Conservation (phyloP, 495 filamentous ascomycete species). For the Aspergillus asperescens region DNA sequence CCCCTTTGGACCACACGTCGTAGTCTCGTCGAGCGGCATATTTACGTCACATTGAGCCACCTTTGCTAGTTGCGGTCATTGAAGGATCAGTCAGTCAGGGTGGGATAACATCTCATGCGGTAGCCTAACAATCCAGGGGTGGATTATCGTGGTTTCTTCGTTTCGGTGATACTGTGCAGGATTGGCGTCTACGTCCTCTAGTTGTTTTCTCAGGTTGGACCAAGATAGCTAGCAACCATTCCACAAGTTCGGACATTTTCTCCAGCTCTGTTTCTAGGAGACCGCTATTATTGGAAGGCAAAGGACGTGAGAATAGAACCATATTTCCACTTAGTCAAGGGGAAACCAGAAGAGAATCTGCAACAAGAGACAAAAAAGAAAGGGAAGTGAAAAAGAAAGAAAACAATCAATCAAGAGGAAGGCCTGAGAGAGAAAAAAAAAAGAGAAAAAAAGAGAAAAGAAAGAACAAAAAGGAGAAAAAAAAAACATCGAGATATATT, state of each 20-base stretch:
- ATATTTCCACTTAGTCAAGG: slow-evolving; percentile 19
- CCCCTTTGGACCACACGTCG: background rate
- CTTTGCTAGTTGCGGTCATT: slow-evolving; percentile 20
- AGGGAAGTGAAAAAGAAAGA: slow-evolving; percentile 16
- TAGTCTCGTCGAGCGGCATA: slow-evolving; percentile 13
- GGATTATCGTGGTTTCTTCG: slow-evolving; percentile 20
- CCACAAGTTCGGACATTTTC: slow-evolving; percentile 44
- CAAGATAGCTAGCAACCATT: slow-evolving; percentile 51
- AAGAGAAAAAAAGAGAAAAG: slow-evolving; percentile 14
- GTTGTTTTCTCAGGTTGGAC: slow-evolving; percentile 40
- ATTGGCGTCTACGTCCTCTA: slow-evolving; percentile 26
- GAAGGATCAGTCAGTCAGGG: slow-evolving; percentile 21
- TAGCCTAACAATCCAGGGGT: slow-evolving; percentile 19
- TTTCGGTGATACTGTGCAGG: slow-evolving; percentile 19
- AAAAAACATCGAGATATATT: background rate
- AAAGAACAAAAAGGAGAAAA: slow-evolving; percentile 12
- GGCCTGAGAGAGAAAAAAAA: slow-evolving; percentile 16
- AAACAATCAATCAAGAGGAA: no score
- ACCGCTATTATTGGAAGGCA: slow-evolving; percentile 23
- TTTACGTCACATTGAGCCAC: slow-evolving; percentile 3
- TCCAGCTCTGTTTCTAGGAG: slow-evolving; percentile 39
- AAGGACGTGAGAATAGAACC: slow-evolving; percentile 31
- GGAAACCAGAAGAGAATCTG: background rate
- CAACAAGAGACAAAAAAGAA: slow-evolving; percentile 16
- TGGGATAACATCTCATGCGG: slow-evolving; percentile 20